These are phyloP conservation scores for Aspergillus coremiiformis DNA, from an alignment of 495 filamentous ascomycete genomes.

Conservation along the genomic window DNA sequence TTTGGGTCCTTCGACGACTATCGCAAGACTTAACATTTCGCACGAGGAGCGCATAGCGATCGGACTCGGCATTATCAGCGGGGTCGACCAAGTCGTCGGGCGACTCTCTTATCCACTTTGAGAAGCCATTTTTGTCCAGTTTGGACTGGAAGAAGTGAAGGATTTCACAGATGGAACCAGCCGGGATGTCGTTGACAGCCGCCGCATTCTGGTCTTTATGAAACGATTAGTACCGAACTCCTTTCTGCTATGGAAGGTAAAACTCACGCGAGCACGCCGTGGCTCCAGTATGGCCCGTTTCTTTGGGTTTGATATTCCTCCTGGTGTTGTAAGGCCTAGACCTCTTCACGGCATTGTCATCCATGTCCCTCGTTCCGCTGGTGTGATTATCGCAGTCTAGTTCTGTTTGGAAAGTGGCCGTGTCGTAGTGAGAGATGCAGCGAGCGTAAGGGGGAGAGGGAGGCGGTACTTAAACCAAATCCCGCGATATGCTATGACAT, in stretches of 20 bases:
- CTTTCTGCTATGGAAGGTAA: not conserved
- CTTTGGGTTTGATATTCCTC: not conserved
- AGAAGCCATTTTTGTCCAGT: constrained; percentile 16
- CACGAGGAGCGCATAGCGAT: constrained; percentile 46
- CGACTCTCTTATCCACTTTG: constrained; percentile 28
- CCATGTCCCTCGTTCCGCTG: too few species aligned
- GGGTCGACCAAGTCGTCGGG: constrained; percentile 41
- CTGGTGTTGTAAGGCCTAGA: too few species aligned
- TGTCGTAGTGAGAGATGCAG: too few species aligned
- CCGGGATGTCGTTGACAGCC: not conserved
- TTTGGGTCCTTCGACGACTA: constrained; percentile 50
- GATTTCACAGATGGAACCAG: constrained; percentile 22
- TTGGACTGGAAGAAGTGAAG: constrained; percentile 29
- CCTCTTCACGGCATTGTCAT: too few species aligned
- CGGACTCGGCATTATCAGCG: constrained; percentile 45
- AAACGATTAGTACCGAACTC: not conserved
- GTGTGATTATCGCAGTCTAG: too few species aligned
- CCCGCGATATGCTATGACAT: too few species aligned
- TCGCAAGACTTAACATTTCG: constrained; percentile 50
- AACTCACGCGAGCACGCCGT: not conserved
- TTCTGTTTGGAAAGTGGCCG: not conserved
- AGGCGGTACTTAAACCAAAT: too few species aligned
- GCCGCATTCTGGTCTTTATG: not conserved
- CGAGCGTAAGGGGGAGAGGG: too few species aligned
- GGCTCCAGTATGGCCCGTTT: not conserved